A percentile compares a stretch with the other conserved stretches of the same genome.
Conservation (phyloP, 345 rosid species). For the Microcos paniculata region DNA sequence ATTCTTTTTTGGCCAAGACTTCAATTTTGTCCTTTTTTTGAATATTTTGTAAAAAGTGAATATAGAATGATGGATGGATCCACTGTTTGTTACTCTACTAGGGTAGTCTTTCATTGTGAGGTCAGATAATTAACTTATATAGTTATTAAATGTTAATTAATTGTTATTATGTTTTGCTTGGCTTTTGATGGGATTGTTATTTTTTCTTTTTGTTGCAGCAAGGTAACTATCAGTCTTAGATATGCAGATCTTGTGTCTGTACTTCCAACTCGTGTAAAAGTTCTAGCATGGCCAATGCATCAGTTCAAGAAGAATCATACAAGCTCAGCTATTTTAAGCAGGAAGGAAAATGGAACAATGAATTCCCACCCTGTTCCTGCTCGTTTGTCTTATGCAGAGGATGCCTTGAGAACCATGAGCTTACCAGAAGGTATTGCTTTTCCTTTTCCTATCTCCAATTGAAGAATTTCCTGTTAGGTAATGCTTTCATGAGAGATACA, state of each 20-base stretch:
- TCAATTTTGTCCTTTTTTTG: not conserved
- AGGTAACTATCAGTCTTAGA: slow-evolving; percentile 69
- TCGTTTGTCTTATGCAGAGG: slow-evolving; percentile 84
- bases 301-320: slow-evolving; percentile 48
- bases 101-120: not conserved
- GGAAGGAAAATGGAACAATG: slow-evolving; percentile 31
- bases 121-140: not conserved
- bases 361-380: slow-evolving; percentile 45
- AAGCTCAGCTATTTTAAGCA: slow-evolving; percentile 24
- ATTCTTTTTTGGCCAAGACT: too few species aligned
- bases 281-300: slow-evolving; percentile 74
- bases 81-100: not conserved
- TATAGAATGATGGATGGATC: not conserved
- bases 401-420: slow-evolving; percentile 73
- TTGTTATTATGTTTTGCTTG: not conserved
- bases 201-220: slow-evolving; percentile 54
- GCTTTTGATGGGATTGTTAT: not conserved
- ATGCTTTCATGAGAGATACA: not conserved
- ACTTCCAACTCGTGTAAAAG: slow-evolving; percentile 79
- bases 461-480: not conserved
- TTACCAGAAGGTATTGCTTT: slow-evolving; percentile 76
- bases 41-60: not conserved
- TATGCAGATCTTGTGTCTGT: slow-evolving; percentile 73
- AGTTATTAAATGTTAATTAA: not conserved
- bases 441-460: not conserved